Conservation (phyloP, 257 asterid genomes). For the Solanum clarkiae region DNA sequence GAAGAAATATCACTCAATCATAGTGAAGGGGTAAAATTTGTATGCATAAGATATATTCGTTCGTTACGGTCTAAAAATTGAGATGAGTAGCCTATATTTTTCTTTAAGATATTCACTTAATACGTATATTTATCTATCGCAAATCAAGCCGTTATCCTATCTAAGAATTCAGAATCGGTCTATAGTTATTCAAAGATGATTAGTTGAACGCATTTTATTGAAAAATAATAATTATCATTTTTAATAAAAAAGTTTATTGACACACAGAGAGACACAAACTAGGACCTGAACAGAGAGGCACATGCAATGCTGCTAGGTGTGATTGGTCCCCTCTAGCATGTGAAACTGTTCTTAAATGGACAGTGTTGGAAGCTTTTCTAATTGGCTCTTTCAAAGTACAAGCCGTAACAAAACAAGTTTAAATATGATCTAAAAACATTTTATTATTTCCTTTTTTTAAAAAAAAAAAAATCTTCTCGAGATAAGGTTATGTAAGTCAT, state of each 20-base stretch:
- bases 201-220: background rate
- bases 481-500: background rate
- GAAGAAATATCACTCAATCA: no score
- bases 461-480: background rate
- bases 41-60: background rate
- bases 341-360: background rate
- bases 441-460: background rate
- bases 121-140: background rate
- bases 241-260: background rate
- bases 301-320: background rate
- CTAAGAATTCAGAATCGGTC: background rate
- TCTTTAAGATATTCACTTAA: background rate
- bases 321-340: slow-evolving; percentile 1
- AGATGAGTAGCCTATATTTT: background rate
- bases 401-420: background rate
- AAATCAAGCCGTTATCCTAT: background rate
- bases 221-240: background rate
- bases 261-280: background rate
- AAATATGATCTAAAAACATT: background rate
- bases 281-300: background rate
- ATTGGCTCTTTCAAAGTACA: background rate
- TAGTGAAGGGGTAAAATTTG: no score
- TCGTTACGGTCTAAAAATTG: background rate
- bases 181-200: background rate
- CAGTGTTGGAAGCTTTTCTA: background rate